Evolutionary conservation across 2,329 filamentous ascomycete genomes (phyloP).

Genomic region (Sclerotiophoma versabilis): DNA sequence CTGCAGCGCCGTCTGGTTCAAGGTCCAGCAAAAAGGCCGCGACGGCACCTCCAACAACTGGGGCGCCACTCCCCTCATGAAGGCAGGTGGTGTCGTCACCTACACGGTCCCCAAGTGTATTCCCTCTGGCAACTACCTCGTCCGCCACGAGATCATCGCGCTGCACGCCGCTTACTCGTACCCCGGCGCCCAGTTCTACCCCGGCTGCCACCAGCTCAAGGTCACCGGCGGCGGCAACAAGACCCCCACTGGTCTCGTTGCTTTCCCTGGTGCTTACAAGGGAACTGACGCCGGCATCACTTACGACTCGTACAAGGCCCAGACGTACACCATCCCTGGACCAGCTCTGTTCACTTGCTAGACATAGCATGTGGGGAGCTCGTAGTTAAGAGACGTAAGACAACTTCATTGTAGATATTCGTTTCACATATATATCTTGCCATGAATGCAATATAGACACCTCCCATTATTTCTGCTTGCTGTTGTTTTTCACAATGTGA

Average conservation of each 20-base stretch:
- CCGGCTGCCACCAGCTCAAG: conserved; percentile 65
- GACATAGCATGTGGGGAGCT: neutral
- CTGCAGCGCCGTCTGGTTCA: conserved; percentile 62
- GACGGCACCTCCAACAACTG: conserved; percentile 59
- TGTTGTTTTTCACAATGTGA: too few relatives aligned
- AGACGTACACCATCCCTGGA: conserved; percentile 38
- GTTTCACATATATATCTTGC: conserved; percentile 1
- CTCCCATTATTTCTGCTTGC: too few relatives aligned
- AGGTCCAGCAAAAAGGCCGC: conserved; percentile 60
- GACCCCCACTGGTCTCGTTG: conserved; percentile 52
- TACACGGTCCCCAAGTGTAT: conserved; percentile 65
- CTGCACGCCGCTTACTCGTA: conserved; percentile 58
- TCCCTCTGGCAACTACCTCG: conserved; percentile 63
- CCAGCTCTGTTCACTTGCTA: conserved; percentile 42
- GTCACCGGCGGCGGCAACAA: conserved; percentile 59
- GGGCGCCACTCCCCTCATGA: conserved; percentile 57
- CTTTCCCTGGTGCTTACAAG: conserved; percentile 64
- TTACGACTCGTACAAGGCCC: conserved; percentile 59
- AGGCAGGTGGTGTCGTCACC: conserved; percentile 51
- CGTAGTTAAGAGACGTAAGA: neutral
- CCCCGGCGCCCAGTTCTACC: conserved; percentile 65
- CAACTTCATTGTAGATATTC: conserved; percentile 23
- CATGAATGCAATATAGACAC: neutral
- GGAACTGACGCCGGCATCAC: conserved; percentile 59
- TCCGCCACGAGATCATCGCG: conserved; percentile 65